A percentile compares a stretch with the other conserved stretches of the same genome.
Conservation (phyloP, 2,329 filamentous ascomycete species). For the Aureobasidium sp. region DNA sequence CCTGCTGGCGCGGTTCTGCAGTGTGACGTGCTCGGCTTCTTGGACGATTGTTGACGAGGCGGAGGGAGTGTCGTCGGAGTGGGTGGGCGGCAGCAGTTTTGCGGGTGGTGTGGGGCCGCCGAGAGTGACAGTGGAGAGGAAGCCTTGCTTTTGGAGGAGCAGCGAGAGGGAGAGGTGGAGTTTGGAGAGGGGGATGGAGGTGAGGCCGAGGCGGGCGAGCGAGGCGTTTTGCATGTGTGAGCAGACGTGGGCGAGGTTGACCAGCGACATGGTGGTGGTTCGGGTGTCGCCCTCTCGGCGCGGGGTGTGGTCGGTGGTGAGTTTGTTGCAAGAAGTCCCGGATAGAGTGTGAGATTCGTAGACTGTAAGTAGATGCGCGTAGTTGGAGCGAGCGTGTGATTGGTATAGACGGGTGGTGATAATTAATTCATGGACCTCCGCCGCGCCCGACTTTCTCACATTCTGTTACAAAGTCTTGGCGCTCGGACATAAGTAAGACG, state of each 20-base stretch:
- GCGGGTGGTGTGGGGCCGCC: conserved; percentile 51
- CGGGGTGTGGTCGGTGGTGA: background rate
- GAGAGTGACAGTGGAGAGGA: conserved; percentile 73
- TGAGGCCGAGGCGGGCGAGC: conserved; percentile 73
- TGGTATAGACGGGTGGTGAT: background rate
- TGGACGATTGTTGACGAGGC: conserved; percentile 14
- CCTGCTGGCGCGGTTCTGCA: conserved; percentile 61
- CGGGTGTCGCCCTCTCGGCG: conserved; percentile 16
- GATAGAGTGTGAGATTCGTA: background rate
- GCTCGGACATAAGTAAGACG: background rate
- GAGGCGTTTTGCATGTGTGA: conserved; percentile 88
- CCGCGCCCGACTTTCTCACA: conserved; percentile 1
- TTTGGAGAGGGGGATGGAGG: conserved; percentile 73
- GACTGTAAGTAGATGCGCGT: background rate
- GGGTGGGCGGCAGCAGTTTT: conserved; percentile 23
- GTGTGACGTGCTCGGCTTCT: conserved; percentile 25
- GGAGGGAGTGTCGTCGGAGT: background rate
- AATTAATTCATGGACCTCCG: background rate
- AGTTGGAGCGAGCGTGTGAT: background rate
- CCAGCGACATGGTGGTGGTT: conserved; percentile 56
- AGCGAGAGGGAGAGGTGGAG: conserved; percentile 70
- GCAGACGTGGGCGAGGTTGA: conserved; percentile 71
- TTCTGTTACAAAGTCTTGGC: conserved; percentile 2
- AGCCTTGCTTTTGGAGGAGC: conserved; percentile 74
- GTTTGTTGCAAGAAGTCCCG: too few species aligned